Base-by-base conservation (phyloP, 192 early-diverging fungal genomes). In the Linnemannia schmuckeri region DNA sequence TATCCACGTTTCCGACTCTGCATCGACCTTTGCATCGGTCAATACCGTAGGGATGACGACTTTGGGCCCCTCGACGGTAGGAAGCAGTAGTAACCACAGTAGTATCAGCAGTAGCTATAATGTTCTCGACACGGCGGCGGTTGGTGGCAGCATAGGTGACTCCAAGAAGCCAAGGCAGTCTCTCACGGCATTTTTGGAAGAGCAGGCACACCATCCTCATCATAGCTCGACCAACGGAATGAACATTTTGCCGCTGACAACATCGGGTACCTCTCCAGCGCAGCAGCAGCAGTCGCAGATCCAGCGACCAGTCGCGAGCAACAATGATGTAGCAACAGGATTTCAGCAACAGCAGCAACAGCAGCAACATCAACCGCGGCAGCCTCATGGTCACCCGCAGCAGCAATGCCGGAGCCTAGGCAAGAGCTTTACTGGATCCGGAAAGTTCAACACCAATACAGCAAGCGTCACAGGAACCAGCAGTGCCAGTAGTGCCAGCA, bases 21-120 rank as follows among this genome's bases (percentile, higher is more conserved):
- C 46, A 0, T 86, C 83, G 3, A 86, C 83, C 18, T 77, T 80
- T 68, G 71, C 83, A 2, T 77, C 83, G 20, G 70, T 74, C n/a
- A 68, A 76, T 40, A 80, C 78, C 1, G 55, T 75, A 18, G 71
- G 17, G 13, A 83, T 78, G 79, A 74, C 68, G 13, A 72, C 42
- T 4, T 13, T 74, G n/a, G 70, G 44, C 12, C 70, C 40, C 9
- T 68, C 78, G n/a, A 72, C 74, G 13, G 70, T 70, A 17, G 74
- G 74, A 27, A 61, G 74, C 24, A 79, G 77, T 35, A 77, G 69
- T 37, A 86, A 63, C 37, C 40, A 77, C 61, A 80, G 70, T 40
- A 80, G 79, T 47, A 77, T 80, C 61, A 77, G 72, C 30, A 86
- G 79, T 40, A 81, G 46, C 61, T 71, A 77, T n/a, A 66, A 73